These are phyloP conservation scores for Brassica juncea DNA, from an alignment of 345 rosid genomes.

Conservation along the genomic window DNA sequence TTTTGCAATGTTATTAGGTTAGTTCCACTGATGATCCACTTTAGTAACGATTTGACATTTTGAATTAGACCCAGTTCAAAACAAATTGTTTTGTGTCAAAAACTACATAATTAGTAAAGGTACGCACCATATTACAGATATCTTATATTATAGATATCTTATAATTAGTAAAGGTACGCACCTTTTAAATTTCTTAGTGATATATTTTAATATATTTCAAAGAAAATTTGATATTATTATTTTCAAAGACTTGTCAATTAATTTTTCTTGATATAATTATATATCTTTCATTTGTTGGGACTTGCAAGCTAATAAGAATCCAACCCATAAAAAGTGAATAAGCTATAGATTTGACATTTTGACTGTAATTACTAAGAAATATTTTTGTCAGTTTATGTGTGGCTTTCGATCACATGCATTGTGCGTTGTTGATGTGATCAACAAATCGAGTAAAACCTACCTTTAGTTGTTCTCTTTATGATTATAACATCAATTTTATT, in stretches of 20 bases:
- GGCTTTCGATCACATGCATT: slow-evolving; percentile 15
- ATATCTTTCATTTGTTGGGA: slow-evolving; percentile 18
- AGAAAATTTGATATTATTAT: slow-evolving; percentile 8
- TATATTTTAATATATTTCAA: neutral
- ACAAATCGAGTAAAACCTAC: slow-evolving; percentile 20
- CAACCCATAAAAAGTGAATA: neutral
- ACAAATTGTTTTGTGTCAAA: slow-evolving; percentile 3
- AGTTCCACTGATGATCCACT: neutral
- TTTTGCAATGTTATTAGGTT: neutral
- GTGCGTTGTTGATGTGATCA: neutral
- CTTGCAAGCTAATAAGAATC: slow-evolving; percentile 21
- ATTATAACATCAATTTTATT: neutral
- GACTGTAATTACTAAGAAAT: neutral
- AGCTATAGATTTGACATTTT: neutral
- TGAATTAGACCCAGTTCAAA: neutral
- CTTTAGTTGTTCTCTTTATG: neutral
- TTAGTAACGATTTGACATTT: neutral
- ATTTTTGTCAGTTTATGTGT: slow-evolving; percentile 18
- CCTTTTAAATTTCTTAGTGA: neutral
- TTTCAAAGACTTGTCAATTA: slow-evolving; percentile 28
- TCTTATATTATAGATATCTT: neutral
- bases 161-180: slow-evolving; percentile 2
- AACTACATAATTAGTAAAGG: neutral
- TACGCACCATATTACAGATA: slow-evolving; percentile 25
- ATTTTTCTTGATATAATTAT: slow-evolving; percentile 13